A percentile compares a stretch with the other conserved stretches of the same genome.
These are phyloP conservation scores for Amanita phalloides DNA, from an alignment of 768 basidiomycete genomes.

Conservation along the genomic window DNA sequence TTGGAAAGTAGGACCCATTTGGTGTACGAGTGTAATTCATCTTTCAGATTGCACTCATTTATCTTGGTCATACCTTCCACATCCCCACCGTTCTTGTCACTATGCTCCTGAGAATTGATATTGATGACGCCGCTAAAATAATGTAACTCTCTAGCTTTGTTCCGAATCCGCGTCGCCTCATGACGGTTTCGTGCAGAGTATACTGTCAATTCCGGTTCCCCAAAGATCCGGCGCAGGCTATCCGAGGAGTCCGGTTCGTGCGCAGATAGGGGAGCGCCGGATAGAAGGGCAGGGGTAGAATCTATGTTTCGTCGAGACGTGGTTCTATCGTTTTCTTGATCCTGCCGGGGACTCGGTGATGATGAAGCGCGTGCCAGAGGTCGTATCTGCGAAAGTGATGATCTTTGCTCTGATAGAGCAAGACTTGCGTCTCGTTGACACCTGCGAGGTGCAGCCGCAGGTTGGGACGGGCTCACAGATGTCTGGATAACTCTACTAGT, in stretches of 20 bases:
- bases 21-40: not conserved
- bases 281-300: not conserved
- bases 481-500: not conserved
- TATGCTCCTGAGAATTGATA: not conserved
- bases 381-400: not conserved
- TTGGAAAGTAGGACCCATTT: slow-evolving; percentile 3
- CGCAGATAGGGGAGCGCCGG: not conserved
- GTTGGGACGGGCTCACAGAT: not conserved
- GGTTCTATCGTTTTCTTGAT: not conserved
- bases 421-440: not conserved
- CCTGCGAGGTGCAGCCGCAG: not conserved
- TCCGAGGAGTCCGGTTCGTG: not conserved
- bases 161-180: not conserved
- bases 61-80: not conserved
- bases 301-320: not conserved
- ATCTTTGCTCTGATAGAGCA: not conserved
- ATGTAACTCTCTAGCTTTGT: not conserved
- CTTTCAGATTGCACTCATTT: not conserved
- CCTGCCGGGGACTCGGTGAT: not conserved
- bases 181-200: not conserved
- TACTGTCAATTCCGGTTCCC: not conserved
- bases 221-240: not conserved
- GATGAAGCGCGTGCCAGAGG: not conserved
- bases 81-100: not conserved
- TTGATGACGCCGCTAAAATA: slow-evolving; percentile 1